These are phyloP conservation scores for Penicillium sp. DNA, from an alignment of 2,329 filamentous ascomycete species.

Conservation along the genomic window DNA sequence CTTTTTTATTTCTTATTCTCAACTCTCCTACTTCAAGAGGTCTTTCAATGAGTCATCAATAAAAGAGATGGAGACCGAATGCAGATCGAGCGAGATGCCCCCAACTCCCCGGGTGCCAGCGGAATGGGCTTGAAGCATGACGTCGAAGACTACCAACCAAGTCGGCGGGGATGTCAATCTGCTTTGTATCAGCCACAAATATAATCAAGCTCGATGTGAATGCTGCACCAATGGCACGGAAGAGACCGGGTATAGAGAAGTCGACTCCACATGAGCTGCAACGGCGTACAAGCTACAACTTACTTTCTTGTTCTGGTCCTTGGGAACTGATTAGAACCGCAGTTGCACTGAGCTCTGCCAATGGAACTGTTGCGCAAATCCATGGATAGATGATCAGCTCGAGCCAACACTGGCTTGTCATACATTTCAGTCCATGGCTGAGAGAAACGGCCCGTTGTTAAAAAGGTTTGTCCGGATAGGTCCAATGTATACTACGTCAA, in stretches of 20 bases:
- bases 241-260: conserved; percentile 5
- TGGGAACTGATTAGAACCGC: neutral
- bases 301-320: conserved; percentile 1
- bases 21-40: neutral
- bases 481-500: conserved; percentile 23
- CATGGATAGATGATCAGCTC: conserved; percentile 7
- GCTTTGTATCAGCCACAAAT: neutral
- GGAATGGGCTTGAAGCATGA: neutral
- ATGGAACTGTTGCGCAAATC: conserved; percentile 10
- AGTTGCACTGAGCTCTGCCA: conserved; percentile 7
- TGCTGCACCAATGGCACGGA: conserved; percentile 4
- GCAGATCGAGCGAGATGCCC: too few species aligned
- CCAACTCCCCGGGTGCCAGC: neutral
- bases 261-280: conserved; percentile 1
- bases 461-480: conserved; percentile 10
- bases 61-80: neutral
- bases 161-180: neutral
- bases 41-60: neutral
- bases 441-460: conserved; percentile 5
- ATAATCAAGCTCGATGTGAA: neutral
- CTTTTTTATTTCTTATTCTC: neutral
- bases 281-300: neutral
- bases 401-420: conserved; percentile 2
- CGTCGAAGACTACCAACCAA: neutral
- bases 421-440: conserved; percentile 1